Evolutionary conservation across 352 stramenopile genomes (phyloP).

Genomic region (Pythium utonaiense): DNA sequence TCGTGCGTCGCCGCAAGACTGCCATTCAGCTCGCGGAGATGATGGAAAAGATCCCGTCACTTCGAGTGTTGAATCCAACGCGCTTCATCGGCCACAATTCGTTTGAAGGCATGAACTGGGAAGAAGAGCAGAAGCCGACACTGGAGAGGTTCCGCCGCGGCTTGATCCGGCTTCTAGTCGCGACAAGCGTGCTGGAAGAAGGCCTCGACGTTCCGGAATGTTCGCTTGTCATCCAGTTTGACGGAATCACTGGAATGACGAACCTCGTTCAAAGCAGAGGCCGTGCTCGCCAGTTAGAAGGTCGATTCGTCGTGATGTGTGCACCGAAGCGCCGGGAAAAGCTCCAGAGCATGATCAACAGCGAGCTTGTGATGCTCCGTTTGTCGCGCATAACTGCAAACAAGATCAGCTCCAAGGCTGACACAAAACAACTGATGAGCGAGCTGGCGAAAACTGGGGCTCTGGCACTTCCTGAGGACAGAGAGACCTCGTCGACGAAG

Average conservation of each 20-base stretch:
- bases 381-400: constrained; percentile 36
- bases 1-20: constrained; percentile 66
- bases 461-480: neutral
- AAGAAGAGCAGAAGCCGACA: constrained; percentile 72
- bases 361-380: constrained; percentile 42
- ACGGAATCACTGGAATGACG: constrained; percentile 62
- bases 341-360: constrained; percentile 50
- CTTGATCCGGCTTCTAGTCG: constrained; percentile 63
- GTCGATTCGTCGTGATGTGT: constrained; percentile 72
- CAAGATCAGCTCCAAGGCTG: constrained; percentile 42
- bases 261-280: constrained; percentile 79
- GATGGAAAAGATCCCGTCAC: constrained; percentile 52
- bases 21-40: constrained; percentile 60
- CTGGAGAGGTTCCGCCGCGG: constrained; percentile 66
- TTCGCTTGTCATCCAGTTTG: constrained; percentile 75
- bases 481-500: neutral
- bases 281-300: constrained; percentile 49
- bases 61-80: constrained; percentile 63
- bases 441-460: neutral
- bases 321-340: constrained; percentile 32
- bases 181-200: constrained; percentile 80
- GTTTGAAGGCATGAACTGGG: constrained; percentile 79
- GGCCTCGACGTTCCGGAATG: constrained; percentile 75
- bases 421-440: constrained; percentile 36
- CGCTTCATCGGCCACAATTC: constrained; percentile 78